phyloP scores from a whole-genome alignment of 345 rosid species.

The Linum lewisii region DNA sequence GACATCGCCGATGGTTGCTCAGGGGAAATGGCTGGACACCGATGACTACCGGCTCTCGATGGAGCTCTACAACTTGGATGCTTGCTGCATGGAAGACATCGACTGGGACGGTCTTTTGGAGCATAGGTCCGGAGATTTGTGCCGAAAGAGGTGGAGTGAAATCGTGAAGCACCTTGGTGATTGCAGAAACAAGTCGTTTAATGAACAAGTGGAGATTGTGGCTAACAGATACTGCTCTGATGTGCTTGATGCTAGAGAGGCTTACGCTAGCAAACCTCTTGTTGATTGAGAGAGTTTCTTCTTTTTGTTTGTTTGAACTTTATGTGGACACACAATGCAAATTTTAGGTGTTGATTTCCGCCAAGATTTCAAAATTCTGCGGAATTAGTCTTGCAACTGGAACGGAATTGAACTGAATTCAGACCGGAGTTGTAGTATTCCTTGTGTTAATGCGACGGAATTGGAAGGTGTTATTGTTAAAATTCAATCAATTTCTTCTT shows the following conservation, averaged over 20 bases:
- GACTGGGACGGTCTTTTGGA: slow-evolving; percentile 73
- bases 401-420: too few species aligned
- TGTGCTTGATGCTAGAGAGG: slow-evolving; percentile 53
- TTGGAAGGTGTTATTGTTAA: too few species aligned
- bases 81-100: slow-evolving; percentile 66
- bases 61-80: slow-evolving; percentile 49
- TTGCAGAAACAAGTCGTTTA: slow-evolving; percentile 32
- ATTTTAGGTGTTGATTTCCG: too few species aligned
- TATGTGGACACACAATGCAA: too few species aligned
- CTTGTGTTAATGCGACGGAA: too few species aligned
- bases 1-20: slow-evolving; percentile 50
- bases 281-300: too few species aligned
- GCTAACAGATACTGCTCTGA: slow-evolving; percentile 46
- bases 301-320: too few species aligned
- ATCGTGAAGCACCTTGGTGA: slow-evolving; percentile 50
- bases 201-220: slow-evolving; percentile 53
- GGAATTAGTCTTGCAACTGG: too few species aligned
- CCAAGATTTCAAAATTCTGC: too few species aligned
- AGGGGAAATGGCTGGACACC: slow-evolving; percentile 61
- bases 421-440: too few species aligned
- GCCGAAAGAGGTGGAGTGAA: slow-evolving; percentile 62
- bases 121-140: slow-evolving; percentile 45
- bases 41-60: slow-evolving; percentile 61
- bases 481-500: too few species aligned
- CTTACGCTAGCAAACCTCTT: slow-evolving; percentile 31